A percentile compares a stretch with the other conserved stretches of the same genome.
Evolutionary conservation across 169 alveolate genomes (phyloP).

Genomic region (Plasmodium billcollinsi): DNA sequence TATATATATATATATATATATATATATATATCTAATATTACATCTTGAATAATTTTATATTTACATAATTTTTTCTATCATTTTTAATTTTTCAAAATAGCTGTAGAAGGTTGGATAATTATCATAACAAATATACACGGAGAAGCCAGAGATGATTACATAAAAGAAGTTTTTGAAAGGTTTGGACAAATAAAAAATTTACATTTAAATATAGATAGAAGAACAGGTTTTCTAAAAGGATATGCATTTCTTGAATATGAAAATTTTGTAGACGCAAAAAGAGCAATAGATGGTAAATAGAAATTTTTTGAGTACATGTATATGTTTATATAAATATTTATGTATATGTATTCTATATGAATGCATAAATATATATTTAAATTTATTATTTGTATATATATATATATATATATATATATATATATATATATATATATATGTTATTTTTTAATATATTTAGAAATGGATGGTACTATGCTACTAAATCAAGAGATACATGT

Average conservation of each 20-base stretch:
- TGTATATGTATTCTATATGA: neutral
- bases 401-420: neutral
- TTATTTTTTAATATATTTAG: constrained; percentile 51
- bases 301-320: neutral
- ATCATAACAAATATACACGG: constrained; percentile 92
- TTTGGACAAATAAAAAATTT: constrained; percentile 92
- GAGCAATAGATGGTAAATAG: constrained; percentile 87
- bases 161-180: constrained; percentile 90
- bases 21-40: too few relatives aligned
- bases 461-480: constrained; percentile 73
- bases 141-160: constrained; percentile 94
- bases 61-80: constrained; percentile 5
- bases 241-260: constrained; percentile 92
- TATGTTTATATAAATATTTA: neutral
- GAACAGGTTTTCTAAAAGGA: constrained; percentile 95
- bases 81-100: constrained; percentile 66
- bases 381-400: neutral
- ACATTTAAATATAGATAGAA: constrained; percentile 94
- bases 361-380: neutral
- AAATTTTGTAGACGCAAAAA: constrained; percentile 87
- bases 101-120: constrained; percentile 94
- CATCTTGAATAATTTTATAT: too few relatives aligned
- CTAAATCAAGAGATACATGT: constrained; percentile 74
- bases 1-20: too few relatives aligned
- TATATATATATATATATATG: neutral